phyloP scores from a whole-genome alignment of 768 basidiomycete genomes.

The Candolleomyces eurysporus region DNA sequence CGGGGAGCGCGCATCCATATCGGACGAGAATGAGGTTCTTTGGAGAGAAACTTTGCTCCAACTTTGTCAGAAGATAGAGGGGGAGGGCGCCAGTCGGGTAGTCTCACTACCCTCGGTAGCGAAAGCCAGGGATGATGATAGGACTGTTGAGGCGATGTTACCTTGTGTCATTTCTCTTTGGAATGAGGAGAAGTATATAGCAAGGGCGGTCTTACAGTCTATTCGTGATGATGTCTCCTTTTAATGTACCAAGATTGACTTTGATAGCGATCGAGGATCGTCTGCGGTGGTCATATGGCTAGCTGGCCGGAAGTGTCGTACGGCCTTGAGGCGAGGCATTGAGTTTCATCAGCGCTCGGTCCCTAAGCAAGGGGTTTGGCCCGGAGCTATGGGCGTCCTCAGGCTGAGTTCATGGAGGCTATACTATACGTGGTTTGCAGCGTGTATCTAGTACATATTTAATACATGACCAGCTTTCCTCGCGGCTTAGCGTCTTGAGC shows the following conservation, averaged over 20 bases:
- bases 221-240: conserved; percentile 48
- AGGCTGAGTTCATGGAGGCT: no score
- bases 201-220: conserved; percentile 44
- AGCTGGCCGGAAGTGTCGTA: neutral
- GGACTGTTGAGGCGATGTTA: conserved; percentile 6
- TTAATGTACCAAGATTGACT: conserved; percentile 18
- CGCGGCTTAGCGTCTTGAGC: no score
- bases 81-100: conserved; percentile 7
- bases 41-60: conserved; percentile 40
- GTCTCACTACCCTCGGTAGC: neutral
- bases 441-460: no score
- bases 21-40: conserved; percentile 45
- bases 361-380: no score
- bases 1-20: conserved; percentile 44
- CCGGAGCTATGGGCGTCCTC: no score
- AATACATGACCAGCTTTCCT: no score
- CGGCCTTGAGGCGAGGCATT: no score
- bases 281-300: neutral
- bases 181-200: conserved; percentile 59
- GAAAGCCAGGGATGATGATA: conserved; percentile 17
- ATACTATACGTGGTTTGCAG: no score
- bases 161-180: conserved; percentile 48
- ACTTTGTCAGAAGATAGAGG: conserved; percentile 33
- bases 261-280: neutral
- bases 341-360: no score